phyloP scores from a whole-genome alignment of 352 stramenopile genomes.

The Phytophthora nicotianae region DNA sequence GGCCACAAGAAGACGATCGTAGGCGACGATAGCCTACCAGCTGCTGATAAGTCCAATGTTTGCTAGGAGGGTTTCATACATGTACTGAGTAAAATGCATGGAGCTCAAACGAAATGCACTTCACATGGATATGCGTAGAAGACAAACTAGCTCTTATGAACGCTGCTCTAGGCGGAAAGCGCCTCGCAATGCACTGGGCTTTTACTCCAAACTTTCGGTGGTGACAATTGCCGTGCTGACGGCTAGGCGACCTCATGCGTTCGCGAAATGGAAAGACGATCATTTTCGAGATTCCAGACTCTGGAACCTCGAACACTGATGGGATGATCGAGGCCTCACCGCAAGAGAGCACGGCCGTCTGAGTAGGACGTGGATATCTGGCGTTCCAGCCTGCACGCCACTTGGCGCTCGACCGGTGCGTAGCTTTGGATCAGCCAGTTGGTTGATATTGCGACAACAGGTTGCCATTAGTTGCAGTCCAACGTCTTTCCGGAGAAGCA shows the following conservation, averaged over 20 bases:
- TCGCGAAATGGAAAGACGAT: constrained; percentile 18
- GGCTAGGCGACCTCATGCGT: constrained; percentile 29
- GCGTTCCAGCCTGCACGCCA: constrained; percentile 13
- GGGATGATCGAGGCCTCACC: too few relatives aligned
- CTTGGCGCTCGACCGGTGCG: neutral
- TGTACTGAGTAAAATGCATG: neutral
- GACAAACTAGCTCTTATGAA: constrained; percentile 6
- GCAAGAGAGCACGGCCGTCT: constrained; percentile 10
- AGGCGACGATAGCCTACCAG: constrained; percentile 17
- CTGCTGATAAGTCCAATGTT: constrained; percentile 6
- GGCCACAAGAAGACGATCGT: constrained; percentile 16
- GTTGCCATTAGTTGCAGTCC: constrained; percentile 34
- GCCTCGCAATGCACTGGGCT: neutral
- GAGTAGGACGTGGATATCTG: constrained; percentile 28
- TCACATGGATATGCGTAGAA: neutral
- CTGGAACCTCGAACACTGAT: too few relatives aligned
- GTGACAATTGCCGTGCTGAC: neutral
- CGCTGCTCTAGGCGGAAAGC: constrained; percentile 6
- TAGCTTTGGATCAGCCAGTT: constrained; percentile 4
- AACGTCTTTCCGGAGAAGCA: constrained; percentile 23
- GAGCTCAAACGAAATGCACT: neutral
- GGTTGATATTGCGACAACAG: constrained; percentile 27
- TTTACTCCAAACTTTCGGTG: constrained; percentile 24
- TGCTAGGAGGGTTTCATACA: neutral
- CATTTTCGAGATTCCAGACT: neutral